Percentiles rank a stretch among this genome's conserved stretches.
Conservation (phyloP, 345 rosid species). For the Erucastrum elatum region DNA sequence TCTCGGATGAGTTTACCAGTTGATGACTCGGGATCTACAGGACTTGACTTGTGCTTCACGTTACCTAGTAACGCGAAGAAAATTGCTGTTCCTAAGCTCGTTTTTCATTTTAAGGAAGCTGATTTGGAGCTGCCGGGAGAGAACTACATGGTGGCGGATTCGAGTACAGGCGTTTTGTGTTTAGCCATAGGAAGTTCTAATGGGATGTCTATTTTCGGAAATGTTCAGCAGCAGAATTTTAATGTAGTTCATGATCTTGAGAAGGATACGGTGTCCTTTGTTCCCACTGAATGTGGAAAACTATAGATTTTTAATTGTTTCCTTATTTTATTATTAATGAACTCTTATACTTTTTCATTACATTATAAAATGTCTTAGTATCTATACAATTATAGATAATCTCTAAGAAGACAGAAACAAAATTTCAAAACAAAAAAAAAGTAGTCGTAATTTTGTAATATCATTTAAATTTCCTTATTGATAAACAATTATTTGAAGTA, state of each 20-base stretch:
- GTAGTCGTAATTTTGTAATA: background rate
- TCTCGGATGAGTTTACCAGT: conserved; percentile 53
- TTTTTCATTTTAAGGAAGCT: conserved; percentile 71
- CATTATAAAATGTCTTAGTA: background rate
- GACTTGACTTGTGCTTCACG: conserved; percentile 83
- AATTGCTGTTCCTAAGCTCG: conserved; percentile 64
- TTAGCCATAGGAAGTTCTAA: conserved; percentile 84
- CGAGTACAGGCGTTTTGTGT: conserved; percentile 59
- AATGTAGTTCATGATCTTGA: conserved; percentile 70
- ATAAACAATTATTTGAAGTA: background rate
- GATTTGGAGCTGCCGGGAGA: conserved; percentile 80
- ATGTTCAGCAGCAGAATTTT: conserved; percentile 85
- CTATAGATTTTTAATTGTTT: conserved; percentile 41
- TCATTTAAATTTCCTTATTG: background rate
- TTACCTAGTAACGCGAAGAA: conserved; percentile 43
- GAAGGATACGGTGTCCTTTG: conserved; percentile 66
- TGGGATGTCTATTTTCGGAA: conserved; percentile 91
- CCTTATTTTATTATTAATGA: conserved; percentile 4
- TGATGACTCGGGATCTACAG: conserved; percentile 53
- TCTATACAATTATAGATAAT: background rate
- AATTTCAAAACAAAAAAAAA: background rate
- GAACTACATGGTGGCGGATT: conserved; percentile 76
- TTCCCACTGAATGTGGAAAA: conserved; percentile 62
- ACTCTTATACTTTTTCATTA: conserved; percentile 4
- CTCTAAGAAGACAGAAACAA: background rate